Base-by-base conservation (phyloP, 2,329 filamentous ascomycete genomes). In the Drechslerella coelobrocha region DNA sequence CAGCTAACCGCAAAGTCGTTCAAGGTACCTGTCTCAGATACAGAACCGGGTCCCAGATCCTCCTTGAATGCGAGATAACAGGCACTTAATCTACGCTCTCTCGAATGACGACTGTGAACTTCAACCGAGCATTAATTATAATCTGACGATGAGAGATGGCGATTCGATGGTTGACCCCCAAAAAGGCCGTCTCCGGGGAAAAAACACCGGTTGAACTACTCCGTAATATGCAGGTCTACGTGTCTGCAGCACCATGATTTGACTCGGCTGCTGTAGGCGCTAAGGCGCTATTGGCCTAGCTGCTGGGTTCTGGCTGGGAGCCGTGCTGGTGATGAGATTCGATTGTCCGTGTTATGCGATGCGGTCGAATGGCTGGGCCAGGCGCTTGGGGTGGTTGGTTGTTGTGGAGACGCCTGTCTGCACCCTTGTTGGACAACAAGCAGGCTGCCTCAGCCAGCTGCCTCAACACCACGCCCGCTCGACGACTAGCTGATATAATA, bases 351-450 rank as follows among this genome's bases (percentile, higher is more conserved):
- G 12, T 39, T 39, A 39, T 39, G 34, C 34, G 34, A 39, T 39
- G 34, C n/a, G n/a, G n/a, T n/a, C n/a, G n/a, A 31, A 6, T 45
- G 41, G 10, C 17, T 45, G 41, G 41, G 47, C 27, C 41, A 14
- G 41, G 41, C 41, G 41, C 41, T 45, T 45, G 41, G 8, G 48
- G 26, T 48, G 52, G 52, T 56, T 43, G 66, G 66, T 71, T 71
- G 66, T 71, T 71, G 66, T 71, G 66, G 66, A 63, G 66, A 71
- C 66, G 53, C 37, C 29, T 37, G 23, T 43, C 27, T n/a, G 12
- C n/a, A 27, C 24, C 19, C 56, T 62, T 69, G 57, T 62, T 69
- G 57, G 37, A 71, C 66, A 71, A 71, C 66, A 71, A 71, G 14
- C 14, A n/a, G 19, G 34, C 34, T n/a, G 12, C 34, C 34, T 10